Evolutionary conservation across 768 basidiomycete species (phyloP).

Genomic region (Termitomyces sp.): DNA sequence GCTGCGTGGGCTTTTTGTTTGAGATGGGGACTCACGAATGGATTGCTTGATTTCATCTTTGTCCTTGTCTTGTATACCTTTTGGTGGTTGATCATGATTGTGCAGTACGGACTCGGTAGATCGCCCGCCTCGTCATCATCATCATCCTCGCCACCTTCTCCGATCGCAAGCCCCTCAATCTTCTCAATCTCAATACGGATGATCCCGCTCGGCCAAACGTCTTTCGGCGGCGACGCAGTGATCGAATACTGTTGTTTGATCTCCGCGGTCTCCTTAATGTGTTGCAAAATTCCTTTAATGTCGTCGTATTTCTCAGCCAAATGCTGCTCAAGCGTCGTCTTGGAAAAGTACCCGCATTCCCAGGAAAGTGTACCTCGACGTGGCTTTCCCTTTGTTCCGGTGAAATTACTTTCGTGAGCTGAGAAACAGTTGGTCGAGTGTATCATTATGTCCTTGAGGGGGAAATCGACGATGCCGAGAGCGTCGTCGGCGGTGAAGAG

Average conservation of each 20-base stretch:
- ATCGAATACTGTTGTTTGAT: conserved; percentile 35
- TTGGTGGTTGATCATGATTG: conserved; percentile 36
- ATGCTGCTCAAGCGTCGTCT: conserved; percentile 37
- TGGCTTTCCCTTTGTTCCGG: conserved; percentile 20
- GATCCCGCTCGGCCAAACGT: conserved; percentile 61
- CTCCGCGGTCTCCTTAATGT: conserved; percentile 28
- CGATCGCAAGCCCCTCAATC: conserved; percentile 57
- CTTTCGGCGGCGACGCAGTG: conserved; percentile 44
- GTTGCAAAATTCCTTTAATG: conserved; percentile 13
- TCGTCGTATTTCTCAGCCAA: conserved; percentile 24
- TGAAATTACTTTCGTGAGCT: conserved; percentile 41
- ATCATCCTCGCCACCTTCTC: conserved; percentile 45
- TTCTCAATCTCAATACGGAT: conserved; percentile 61
- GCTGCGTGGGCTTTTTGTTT: neutral
- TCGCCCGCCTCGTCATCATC: conserved; percentile 53
- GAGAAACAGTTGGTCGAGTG: conserved; percentile 36
- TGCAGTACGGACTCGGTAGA: conserved; percentile 62
- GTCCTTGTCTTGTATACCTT: conserved; percentile 40
- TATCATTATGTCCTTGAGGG: conserved; percentile 28
- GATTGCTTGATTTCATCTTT: conserved; percentile 39
- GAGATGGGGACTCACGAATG: conserved; percentile 28
- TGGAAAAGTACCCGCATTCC: conserved; percentile 48
- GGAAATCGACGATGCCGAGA: conserved; percentile 41
- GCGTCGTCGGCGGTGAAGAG: conserved; percentile 42
- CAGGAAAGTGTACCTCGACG: conserved; percentile 36